Base-by-base conservation (phyloP, 306 rosid genomes). In the Dicorynia guianensis region DNA sequence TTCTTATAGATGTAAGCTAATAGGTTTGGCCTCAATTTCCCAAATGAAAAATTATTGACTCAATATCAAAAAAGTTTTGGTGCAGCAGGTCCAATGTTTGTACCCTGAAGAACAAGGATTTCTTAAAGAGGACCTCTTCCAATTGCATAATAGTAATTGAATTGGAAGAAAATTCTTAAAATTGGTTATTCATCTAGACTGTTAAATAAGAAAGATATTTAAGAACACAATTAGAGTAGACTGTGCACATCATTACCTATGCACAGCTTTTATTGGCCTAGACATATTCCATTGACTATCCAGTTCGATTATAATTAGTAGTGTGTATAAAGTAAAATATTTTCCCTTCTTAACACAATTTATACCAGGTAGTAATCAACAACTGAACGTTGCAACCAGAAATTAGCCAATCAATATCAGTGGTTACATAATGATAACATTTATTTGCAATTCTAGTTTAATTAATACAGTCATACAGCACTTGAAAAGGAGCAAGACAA, bases 381-480 rank as follows among this genome's bases (percentile, higher is more conserved):
- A 64, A 64, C 66, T 57, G 19, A 40, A 57, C 36, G n/a, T n/a
- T 7, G 56, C 33, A 61, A 70, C 70, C 2, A n/a, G 64, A 55
- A 60, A 50, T 30, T 67, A 59, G 12, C 25, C 58, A 34, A 39
- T 18, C 56, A 40, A 56, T 5, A 65, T 13, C 11, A 64, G 48
- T n/a, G 12, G 6, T 11, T 43, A 47, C 65, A 64, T 25, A 25
- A 8, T 3, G 34, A 44, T 40, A 64, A 13, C 0, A 11, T 15
- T 18, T 1, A 44, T 35, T 43, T 33, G 3, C 0, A 8, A 67
- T 50, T 60, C 71, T 50, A 42, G 11, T 50, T 33, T 9, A 58
- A 48, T 19, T 6, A 15, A 8, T 34, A 64, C 11, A 56, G 30
- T 67, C 59, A 33, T 52, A 20, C 70, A 84, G 58, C 44, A 58